Base-by-base conservation (phyloP, 2,329 filamentous ascomycete genomes). In the Zasmidium angulare region DNA sequence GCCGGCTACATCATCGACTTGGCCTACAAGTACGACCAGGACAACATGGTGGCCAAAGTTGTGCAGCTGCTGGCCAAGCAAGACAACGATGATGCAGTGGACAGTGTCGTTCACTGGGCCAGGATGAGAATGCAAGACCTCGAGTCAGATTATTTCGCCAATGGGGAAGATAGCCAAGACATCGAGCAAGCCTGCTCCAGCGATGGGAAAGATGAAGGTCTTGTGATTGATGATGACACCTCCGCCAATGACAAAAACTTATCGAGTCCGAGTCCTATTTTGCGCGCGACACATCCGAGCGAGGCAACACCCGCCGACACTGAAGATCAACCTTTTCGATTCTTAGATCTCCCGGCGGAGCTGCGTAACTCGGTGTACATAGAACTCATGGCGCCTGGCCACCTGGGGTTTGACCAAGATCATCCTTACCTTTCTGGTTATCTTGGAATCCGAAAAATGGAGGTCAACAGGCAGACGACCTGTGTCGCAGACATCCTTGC, bases 401-500 rank as follows among this genome's bases (percentile, higher is more conserved):
- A 59, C 60, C 58, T 63, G 56, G 43, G 46, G 7, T 55, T 61
- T 17, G 22, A 31, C 70, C n/a, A 36, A 2, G 43, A 36, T n/a
- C n/a, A n/a, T n/a, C n/a, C n/a, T n/a, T n/a, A n/a, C n/a, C n/a
- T n/a, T n/a, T n/a, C n/a, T n/a, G n/a, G n/a, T n/a, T n/a, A n/a
- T n/a, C n/a, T n/a, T n/a, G n/a, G n/a, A n/a, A n/a, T n/a, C n/a
- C n/a, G n/a, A n/a, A n/a, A n/a, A n/a, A n/a, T n/a, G n/a, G n/a
- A n/a, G n/a, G n/a, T n/a, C n/a, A n/a, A n/a, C 55, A 43, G 46
- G 20, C 10, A 56, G 40, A 40, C 61, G 51, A 29, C 24, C n/a
- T 55, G 50, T 51, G 23, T 50, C 10, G 6, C 66, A 10, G 12
- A 19, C 12, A 43, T 78, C 9, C 69, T 78, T 6, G 66, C 69